phyloP scores from a whole-genome alignment of 441 rosid genomes.

The Caryocar brasiliense region DNA sequence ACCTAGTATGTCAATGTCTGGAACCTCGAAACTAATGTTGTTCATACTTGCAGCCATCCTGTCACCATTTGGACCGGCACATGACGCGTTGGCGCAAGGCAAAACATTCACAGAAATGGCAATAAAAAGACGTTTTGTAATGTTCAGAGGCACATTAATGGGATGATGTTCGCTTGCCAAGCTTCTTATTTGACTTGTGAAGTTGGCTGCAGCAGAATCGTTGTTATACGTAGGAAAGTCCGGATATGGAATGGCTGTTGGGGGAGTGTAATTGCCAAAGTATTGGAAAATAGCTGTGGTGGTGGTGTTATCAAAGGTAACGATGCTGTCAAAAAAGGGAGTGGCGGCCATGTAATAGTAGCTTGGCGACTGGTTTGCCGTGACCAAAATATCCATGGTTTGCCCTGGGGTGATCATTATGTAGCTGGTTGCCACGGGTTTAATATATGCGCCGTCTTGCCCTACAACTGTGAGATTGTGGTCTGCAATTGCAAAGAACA shows the following conservation, averaged over 20 bases:
- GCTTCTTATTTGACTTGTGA: conserved; percentile 19
- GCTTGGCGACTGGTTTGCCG: conserved; percentile 31
- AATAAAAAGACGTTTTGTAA: conserved; percentile 19
- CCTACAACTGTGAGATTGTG: conserved; percentile 55
- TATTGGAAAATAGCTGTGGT: conserved; percentile 51
- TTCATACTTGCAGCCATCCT: conserved; percentile 21
- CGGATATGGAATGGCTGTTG: conserved; percentile 26
- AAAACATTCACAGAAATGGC: conserved; percentile 12
- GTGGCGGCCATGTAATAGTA: conserved; percentile 46
- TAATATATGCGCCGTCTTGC: conserved; percentile 44
- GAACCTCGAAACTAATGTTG: conserved; percentile 21
- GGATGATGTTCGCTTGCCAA: conserved; percentile 28
- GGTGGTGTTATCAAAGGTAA: conserved; percentile 32
- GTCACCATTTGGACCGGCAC: conserved; percentile 12
- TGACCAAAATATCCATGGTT: conserved; percentile 46
- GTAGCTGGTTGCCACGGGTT: conserved; percentile 30
- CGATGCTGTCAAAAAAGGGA: conserved; percentile 27
- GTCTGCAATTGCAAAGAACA: conserved; percentile 46
- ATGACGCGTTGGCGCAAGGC: conserved; percentile 14
- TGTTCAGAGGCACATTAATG: conserved; percentile 34
- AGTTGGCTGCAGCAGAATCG: conserved; percentile 12
- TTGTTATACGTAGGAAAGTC: conserved; percentile 24
- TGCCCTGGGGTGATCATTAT: conserved; percentile 54
- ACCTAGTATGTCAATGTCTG: conserved; percentile 17
- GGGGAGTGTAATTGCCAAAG: conserved; percentile 25